Conservation (phyloP, 345 rosid genomes). For the Syzygium grande region DNA sequence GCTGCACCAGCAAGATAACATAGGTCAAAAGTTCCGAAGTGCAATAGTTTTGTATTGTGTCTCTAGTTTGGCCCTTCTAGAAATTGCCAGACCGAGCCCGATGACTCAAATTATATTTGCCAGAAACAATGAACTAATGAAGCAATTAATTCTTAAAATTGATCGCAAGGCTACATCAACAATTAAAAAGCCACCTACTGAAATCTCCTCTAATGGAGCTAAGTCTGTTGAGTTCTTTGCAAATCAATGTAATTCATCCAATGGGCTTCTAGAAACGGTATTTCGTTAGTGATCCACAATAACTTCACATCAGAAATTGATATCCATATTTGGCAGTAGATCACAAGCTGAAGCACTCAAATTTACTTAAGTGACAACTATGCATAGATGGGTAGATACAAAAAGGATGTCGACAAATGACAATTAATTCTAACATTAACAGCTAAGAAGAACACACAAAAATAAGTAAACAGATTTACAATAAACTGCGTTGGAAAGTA, state of each 20-base stretch:
- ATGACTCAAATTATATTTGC: neutral
- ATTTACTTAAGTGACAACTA: neutral
- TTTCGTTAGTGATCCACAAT: too few species aligned
- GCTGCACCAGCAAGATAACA: conserved; percentile 35
- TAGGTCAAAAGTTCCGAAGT: neutral
- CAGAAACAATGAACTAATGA: neutral
- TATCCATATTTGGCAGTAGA: neutral
- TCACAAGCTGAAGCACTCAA: neutral
- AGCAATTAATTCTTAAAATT: neutral
- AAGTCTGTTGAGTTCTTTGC: neutral
- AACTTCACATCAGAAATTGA: neutral
- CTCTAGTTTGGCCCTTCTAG: neutral
- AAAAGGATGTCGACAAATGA: neutral
- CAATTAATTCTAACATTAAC: neutral
- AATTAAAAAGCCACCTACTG: neutral
- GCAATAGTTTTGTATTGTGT: neutral
- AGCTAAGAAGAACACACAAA: neutral
- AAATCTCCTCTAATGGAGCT: neutral
- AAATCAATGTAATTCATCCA: neutral
- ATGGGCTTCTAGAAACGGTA: too few species aligned
- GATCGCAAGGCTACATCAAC: neutral
- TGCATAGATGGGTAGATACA: neutral
- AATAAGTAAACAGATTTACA: neutral
- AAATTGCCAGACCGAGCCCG: neutral
- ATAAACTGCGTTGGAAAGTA: neutral